Evolutionary conservation across 345 rosid genomes (phyloP), one percentile per base, ranked within the genome.

Genomic region (Clausena lansium): DNA sequence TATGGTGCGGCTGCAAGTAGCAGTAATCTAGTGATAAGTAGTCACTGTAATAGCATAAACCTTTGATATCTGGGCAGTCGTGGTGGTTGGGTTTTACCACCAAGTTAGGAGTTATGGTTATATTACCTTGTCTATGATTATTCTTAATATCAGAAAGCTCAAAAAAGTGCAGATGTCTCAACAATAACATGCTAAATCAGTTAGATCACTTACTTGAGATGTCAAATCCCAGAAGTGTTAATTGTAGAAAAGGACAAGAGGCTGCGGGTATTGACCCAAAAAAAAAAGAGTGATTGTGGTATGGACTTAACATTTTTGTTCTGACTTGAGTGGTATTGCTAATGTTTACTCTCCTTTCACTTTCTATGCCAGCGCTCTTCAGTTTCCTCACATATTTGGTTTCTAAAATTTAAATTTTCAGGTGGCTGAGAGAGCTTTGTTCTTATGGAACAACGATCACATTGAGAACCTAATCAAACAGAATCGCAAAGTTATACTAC

Each of bases 371-470:
- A 45, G 33, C 8, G 25, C 32, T 74, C 35, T 61, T n/a, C 54
- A 6, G 15, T 57, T 33, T 38, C 39, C 39, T n/a, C 20, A 33
- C 47, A 50, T 25, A 68, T 27, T 68, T 9, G 14, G 5, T 73
- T 41, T 24, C 20, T 58, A 58, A 68, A n/a, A 15, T 64, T 1
- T 20, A 50, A 70, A 2, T 71, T 50, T 77, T 71, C 85, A 93
- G 97, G 98, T 93, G 71, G 96, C 94, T 62, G 98, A 93, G 83
- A 84, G 94, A 79, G 93, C 96, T 47, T 74, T 93, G 83, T 91
- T 91, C 87, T 84, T 93, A 72, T 93, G 96, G 98, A 93, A 93
- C 89, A 93, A 93, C 24, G 94, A 93, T 83, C 94, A 91, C 82
- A 91, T 93, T 0, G 97, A 90, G 84, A 87, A 84, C 73, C 91